Evolutionary conservation across 2,329 filamentous ascomycete species (phyloP).

Genomic region (Plectosphaerella sp.): DNA sequence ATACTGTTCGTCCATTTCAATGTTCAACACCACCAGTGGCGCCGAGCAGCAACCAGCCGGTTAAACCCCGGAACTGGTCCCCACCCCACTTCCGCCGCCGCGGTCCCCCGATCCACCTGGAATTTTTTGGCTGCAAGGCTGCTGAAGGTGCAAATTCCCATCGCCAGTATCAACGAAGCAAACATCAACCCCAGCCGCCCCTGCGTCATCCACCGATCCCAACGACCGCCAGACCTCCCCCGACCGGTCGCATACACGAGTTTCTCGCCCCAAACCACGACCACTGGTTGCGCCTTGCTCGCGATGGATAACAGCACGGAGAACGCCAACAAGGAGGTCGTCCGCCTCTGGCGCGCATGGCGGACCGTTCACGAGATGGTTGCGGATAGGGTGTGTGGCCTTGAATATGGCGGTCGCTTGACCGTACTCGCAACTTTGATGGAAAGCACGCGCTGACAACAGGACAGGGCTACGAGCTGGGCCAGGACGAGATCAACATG

Average conservation of each 20-base stretch:
- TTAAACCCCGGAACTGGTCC: no score
- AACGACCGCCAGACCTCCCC: no score
- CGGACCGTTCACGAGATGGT: slow-evolving; percentile 95
- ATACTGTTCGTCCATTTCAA: no score
- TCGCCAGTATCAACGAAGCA: not conserved
- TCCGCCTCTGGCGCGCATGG: slow-evolving; percentile 88
- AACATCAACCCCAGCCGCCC: not conserved
- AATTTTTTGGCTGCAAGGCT: slow-evolving; percentile 1
- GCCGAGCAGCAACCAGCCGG: no score
- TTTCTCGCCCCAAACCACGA: no score
- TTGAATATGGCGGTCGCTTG: no score
- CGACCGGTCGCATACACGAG: no score
- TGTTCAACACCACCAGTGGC: no score
- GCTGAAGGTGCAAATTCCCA: not conserved
- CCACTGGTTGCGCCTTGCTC: not conserved
- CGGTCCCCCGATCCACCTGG: not conserved
- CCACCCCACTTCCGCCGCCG: not conserved
- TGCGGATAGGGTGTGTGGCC: slow-evolving; percentile 68
- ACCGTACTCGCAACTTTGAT: no score
- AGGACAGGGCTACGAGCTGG: slow-evolving; percentile 81
- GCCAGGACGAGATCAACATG: slow-evolving; percentile 84
- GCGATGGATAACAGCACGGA: not conserved
- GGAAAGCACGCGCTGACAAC: not conserved
- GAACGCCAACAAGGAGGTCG: slow-evolving; percentile 42
- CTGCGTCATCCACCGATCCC: no score